Base-by-base conservation (phyloP, 2,329 filamentous ascomycete genomes). In the Ascomycota sp. region DNA sequence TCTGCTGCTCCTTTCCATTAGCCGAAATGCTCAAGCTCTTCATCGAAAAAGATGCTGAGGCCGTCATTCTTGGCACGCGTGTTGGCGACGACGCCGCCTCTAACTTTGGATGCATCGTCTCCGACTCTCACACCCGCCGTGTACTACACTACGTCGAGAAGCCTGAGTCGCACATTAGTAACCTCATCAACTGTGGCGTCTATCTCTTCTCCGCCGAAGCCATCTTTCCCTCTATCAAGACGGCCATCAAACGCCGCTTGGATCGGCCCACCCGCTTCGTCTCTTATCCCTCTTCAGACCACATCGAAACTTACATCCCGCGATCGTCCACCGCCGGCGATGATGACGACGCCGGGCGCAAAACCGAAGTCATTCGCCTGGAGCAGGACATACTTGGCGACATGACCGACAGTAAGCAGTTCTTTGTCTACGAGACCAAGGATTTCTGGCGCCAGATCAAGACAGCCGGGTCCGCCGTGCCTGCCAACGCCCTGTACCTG, bases 391-490 rank as follows among this genome's bases (percentile, higher is more conserved):
- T 95, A 30, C 68, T 98, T 35, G 78, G 83, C 30, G 86, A 95
- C 47, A 73, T 95, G 46, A 86, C 89, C 36, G 89, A 95, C 56
- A 93, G 72, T 68, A 89, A 92, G 59, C 81, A 89, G 53, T 98
- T 98, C 63, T 95, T 83, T 56, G 89, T 95, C 21, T 79, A 93
- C 53, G 89, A 98, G 62, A 95, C 86, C 40, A 92, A 91, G 61
- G 89, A 95, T 53, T 98, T 98, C 56, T 98, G 89, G 89, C 82
- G 89, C 43, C 89, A 98, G 64, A 95, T 98, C 69, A 98, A 98
- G 69, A 94, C 89, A 2, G 89, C 89, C 35, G 89, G 89, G 35
- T 95, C 86, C 5, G 89, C 89, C 29, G 83, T 98, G 20, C 89
- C 89, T 11, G 89, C 89, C 38, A 95, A 95, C 47, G 89, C 89